Base-by-base conservation (phyloP, 179 eudicot genomes). In the Patellifolia procumbens region DNA sequence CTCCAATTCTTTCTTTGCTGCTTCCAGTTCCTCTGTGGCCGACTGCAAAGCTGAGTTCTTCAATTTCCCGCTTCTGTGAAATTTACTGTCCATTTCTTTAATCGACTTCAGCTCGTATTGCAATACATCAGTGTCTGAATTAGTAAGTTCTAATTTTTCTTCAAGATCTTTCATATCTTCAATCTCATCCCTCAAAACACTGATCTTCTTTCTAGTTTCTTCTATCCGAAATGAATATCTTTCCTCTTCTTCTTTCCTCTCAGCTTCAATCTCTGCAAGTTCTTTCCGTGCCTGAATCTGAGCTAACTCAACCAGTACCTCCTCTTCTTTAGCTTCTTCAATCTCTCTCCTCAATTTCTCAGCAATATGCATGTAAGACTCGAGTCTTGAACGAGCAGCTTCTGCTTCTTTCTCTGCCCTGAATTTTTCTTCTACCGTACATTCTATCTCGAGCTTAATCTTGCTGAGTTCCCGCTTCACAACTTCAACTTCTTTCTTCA, bases 231-330 rank as follows among this genome's bases (percentile, higher is more conserved):
- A 62, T 5, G 84, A 76, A 80, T 82, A 79, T 15, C 74, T 80
- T 12, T 78, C 64, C 0, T 81, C 84, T 34, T 85, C 89, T 64
- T 81, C 88, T 61, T 85, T 82, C 59, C 84, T 89, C 76, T 83
- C 90, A 69, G 82, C 84, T 81, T 93, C 90, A 76, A 91, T 82
- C 51, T 78, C 94, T 46, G 75, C 84, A 59, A 80, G 86, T 77
- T 96, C 99, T 76, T 90, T 93, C 28, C 80, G 45, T 17, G 99
- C 99, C 83, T 96, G 94, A 26, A 96, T 89, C 73, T 75, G 78
- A 26, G 99, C 99, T 73, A 96, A 80, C 83, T 96, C 97, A 62
- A 90, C 97, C 49, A 96, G 83, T 35, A 93, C 94, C 58, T 86
- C 88, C 76, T 96, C 98, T 83, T 93, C 99, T 45, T 87, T 89